phyloP scores from a whole-genome alignment of 2,329 filamentous ascomycete genomes.

The Epichloe hybrida region DNA sequence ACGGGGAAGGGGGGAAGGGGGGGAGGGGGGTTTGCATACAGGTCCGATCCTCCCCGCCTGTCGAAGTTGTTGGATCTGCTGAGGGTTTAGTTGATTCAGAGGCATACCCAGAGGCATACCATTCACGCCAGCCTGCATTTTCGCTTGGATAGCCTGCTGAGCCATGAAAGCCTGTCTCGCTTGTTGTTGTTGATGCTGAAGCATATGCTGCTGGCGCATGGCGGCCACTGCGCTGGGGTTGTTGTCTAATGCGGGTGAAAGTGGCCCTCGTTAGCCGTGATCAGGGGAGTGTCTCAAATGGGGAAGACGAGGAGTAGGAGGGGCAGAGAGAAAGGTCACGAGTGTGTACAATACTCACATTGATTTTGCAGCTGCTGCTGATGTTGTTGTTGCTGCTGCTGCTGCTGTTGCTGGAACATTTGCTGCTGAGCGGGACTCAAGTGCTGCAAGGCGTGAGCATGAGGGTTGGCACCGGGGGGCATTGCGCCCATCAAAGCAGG shows the following conservation, averaged over 20 bases:
- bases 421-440: constrained; percentile 48
- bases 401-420: constrained; percentile 42
- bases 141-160: constrained; percentile 39
- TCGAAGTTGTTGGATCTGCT: constrained; percentile 39
- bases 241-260: constrained; percentile 14
- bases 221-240: constrained; percentile 25
- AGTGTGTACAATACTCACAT: constrained; percentile 15
- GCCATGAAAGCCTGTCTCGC: constrained; percentile 38
- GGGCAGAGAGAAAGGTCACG: background rate
- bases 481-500: constrained; percentile 66
- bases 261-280: background rate
- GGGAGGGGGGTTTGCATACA: constrained; percentile 18
- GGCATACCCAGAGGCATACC: constrained; percentile 41
- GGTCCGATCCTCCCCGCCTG: constrained; percentile 25
- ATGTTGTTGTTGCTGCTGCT: constrained; percentile 33
- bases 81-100: constrained; percentile 31
- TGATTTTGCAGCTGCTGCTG: constrained; percentile 21
- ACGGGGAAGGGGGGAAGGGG: background rate
- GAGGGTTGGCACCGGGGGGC: constrained; percentile 51
- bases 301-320: background rate
- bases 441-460: constrained; percentile 59
- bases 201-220: constrained; percentile 41
- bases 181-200: constrained; percentile 43
- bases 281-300: background rate
- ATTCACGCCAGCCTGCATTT: constrained; percentile 30